Conservation (phyloP, 768 basidiomycete genomes). For the Favolaschia claudopus region DNA sequence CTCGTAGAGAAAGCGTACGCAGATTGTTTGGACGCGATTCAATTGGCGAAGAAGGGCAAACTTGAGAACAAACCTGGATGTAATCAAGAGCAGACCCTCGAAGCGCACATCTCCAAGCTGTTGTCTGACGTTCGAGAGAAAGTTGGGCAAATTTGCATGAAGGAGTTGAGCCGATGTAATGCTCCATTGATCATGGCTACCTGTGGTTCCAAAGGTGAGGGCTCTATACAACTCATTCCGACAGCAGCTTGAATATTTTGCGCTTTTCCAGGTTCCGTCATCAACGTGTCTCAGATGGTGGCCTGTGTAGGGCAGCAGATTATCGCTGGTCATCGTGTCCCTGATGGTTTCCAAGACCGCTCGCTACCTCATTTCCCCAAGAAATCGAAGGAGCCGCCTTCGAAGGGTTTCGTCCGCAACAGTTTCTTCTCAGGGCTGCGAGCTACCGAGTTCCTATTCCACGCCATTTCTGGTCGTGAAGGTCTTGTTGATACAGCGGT, state of each 20-base stretch:
- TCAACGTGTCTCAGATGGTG: slow-evolving; percentile 99
- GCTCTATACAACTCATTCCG: neutral
- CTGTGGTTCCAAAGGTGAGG: slow-evolving; percentile 94
- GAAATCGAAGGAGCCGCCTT: slow-evolving; percentile 94
- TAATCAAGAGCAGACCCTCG: slow-evolving; percentile 95
- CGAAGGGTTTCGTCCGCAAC: slow-evolving; percentile 98
- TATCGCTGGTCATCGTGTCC: slow-evolving; percentile 97
- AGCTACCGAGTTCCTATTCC: slow-evolving; percentile 97
- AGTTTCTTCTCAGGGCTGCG: slow-evolving; percentile 93
- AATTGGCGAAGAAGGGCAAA: slow-evolving; percentile 88
- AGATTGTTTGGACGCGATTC: slow-evolving; percentile 86
- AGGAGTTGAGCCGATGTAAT: slow-evolving; percentile 95
- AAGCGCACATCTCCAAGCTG: slow-evolving; percentile 93
- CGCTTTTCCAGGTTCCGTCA: slow-evolving; percentile 82
- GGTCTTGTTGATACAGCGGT: slow-evolving; percentile 99
- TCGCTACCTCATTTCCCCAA: slow-evolving; percentile 99
- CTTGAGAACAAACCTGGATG: slow-evolving; percentile 98
- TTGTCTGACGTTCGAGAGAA: slow-evolving; percentile 95
- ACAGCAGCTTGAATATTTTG: neutral
- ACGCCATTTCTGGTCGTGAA: slow-evolving; percentile 98
- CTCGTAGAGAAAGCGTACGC: slow-evolving; percentile 91
- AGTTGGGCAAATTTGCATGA: slow-evolving; percentile 98
- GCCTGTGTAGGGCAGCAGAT: slow-evolving; percentile 99
- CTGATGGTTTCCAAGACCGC: slow-evolving; percentile 98
- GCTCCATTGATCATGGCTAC: slow-evolving; percentile 99